Evolutionary conservation across 1,284 basidiomycete genomes (phyloP).

Genomic region (Moesziomyces antarcticus): DNA sequence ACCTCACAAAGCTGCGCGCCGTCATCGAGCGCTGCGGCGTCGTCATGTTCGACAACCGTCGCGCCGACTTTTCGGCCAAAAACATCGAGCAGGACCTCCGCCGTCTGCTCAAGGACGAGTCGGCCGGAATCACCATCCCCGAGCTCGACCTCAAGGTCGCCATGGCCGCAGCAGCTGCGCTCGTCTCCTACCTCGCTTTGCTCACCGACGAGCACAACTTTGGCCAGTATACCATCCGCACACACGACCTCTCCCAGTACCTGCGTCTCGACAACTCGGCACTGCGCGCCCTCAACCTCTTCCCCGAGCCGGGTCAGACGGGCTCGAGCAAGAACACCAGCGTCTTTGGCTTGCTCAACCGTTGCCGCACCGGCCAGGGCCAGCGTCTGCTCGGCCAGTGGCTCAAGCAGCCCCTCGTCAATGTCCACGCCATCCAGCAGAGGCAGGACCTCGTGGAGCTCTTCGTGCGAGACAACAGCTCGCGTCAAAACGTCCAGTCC

Average conservation of each 20-base stretch:
- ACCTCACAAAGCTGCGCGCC: constrained; percentile 71
- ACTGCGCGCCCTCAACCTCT: constrained; percentile 86
- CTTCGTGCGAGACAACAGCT: constrained; percentile 82
- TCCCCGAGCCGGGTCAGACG: constrained; percentile 72
- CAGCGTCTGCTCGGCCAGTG: constrained; percentile 89
- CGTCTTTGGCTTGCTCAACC: constrained; percentile 88
- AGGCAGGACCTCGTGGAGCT: constrained; percentile 77
- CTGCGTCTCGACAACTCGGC: constrained; percentile 97
- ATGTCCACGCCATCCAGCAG: constrained; percentile 84
- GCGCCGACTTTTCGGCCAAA: constrained; percentile 80
- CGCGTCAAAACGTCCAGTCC: constrained; percentile 80
- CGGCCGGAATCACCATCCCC: constrained; percentile 67
- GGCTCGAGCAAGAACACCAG: constrained; percentile 70
- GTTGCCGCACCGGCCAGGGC: constrained; percentile 96
- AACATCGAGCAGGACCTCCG: constrained; percentile 86
- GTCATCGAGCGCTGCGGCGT: constrained; percentile 87
- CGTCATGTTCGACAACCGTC: constrained; percentile 87
- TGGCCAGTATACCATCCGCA: constrained; percentile 81
- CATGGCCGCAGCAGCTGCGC: constrained; percentile 81
- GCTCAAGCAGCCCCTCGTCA: constrained; percentile 96
- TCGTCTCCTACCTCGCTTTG: constrained; percentile 85
- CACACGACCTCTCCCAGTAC: constrained; percentile 91
- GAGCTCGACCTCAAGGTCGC: constrained; percentile 83
- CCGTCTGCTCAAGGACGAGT: constrained; percentile 74
- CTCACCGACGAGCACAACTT: constrained; percentile 85